Conservation (phyloP, 306 rosid genomes). For the Pterocarpus macrocarpus region DNA sequence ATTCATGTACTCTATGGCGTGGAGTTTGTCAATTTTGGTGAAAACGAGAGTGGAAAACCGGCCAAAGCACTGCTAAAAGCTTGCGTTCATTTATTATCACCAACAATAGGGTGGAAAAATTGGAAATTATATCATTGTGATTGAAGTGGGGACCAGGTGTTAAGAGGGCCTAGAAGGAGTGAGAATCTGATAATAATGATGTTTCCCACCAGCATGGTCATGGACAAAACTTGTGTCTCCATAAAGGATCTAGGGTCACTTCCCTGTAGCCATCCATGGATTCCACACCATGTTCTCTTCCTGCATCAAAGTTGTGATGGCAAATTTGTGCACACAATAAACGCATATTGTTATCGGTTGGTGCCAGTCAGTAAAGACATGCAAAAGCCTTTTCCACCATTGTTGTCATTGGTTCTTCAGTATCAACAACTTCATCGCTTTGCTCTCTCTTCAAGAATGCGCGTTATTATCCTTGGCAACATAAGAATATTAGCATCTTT, state of each 20-base stretch:
- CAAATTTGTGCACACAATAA: slow-evolving; percentile 16
- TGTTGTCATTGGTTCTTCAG: not conserved
- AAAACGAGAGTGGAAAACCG: not conserved
- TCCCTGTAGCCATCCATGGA: slow-evolving; percentile 41
- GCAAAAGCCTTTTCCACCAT: not conserved
- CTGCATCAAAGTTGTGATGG: slow-evolving; percentile 29
- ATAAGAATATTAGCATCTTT: not conserved
- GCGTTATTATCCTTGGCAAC: not conserved
- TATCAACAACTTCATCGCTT: not conserved
- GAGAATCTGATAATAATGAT: slow-evolving; percentile 48
- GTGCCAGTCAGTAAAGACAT: slow-evolving; percentile 9
- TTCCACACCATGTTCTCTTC: slow-evolving; percentile 48
- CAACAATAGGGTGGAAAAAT: not conserved
- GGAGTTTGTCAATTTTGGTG: not conserved
- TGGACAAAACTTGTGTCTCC: slow-evolving; percentile 53
- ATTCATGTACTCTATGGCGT: not conserved
- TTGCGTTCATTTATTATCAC: not conserved
- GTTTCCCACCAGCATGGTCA: slow-evolving; percentile 55
- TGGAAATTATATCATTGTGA: not conserved
- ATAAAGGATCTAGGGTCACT: slow-evolving; percentile 40
- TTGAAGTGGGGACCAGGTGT: slow-evolving; percentile 34
- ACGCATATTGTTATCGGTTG: no score
- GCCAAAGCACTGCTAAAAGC: not conserved
- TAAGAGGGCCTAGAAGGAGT: slow-evolving; percentile 36
- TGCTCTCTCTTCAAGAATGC: not conserved